Conservation (phyloP, 768 basidiomycete genomes). For the Russula vinacea region DNA sequence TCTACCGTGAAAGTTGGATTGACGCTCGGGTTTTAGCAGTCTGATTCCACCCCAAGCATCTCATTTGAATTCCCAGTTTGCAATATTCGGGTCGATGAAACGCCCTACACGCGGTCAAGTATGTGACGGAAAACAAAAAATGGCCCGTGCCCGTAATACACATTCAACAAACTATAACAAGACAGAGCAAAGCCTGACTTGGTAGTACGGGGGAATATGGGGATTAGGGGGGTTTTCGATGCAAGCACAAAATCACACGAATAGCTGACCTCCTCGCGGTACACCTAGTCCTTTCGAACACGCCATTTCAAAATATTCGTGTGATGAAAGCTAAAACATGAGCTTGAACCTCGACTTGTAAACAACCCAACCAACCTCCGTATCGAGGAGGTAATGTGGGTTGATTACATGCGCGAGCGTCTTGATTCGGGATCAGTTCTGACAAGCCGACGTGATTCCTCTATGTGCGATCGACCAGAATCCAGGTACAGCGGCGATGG, state of each 20-base stretch:
- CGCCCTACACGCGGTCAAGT: no score
- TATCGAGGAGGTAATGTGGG: slow-evolving; percentile 61
- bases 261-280: slow-evolving; percentile 88
- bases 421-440: slow-evolving; percentile 91
- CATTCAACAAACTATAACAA: no score
- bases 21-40: no score
- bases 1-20: not conserved
- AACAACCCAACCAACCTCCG: slow-evolving; percentile 24
- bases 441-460: slow-evolving; percentile 84
- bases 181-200: no score
- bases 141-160: no score
- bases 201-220: not conserved
- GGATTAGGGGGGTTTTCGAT: slow-evolving; percentile 4
- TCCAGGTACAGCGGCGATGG: slow-evolving; percentile 70
- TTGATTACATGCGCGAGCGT: slow-evolving; percentile 78
- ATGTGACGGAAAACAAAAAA: no score
- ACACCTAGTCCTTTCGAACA: slow-evolving; percentile 93
- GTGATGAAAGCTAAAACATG: slow-evolving; percentile 71
- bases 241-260: slow-evolving; percentile 70
- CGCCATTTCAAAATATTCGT: slow-evolving; percentile 83
- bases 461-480: slow-evolving; percentile 98
- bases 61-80: no score
- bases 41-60: no score
- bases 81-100: no score
- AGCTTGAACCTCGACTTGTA: slow-evolving; percentile 87